Evolutionary conservation across 805 yeast species (phyloP).

Genomic region (Kodamaea kakaduensis): DNA sequence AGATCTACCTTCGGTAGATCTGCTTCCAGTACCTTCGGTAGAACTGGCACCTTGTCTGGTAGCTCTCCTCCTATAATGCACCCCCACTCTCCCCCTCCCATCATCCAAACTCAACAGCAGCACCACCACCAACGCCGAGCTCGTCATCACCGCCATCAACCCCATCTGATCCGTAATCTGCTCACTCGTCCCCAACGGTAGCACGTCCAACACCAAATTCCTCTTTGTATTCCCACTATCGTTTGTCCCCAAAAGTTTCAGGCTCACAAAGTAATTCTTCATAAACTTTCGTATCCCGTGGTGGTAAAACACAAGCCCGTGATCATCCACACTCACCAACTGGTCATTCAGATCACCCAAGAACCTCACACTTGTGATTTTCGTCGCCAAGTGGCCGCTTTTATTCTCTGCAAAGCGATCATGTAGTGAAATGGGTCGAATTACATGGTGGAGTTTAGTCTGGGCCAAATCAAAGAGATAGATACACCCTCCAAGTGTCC

Average conservation of each 20-base stretch:
- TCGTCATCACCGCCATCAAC: slow-evolving; percentile 56
- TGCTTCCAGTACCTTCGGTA: not conserved
- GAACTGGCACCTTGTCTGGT: no score
- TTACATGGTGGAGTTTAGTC: slow-evolving; percentile 17
- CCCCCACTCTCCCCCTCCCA: slow-evolving; percentile 12
- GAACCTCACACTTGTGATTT: slow-evolving; percentile 24
- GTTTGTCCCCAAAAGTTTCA: slow-evolving; percentile 49
- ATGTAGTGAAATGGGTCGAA: slow-evolving; percentile 23
- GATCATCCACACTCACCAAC: slow-evolving; percentile 29
- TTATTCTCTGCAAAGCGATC: slow-evolving; percentile 21
- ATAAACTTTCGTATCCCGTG: slow-evolving; percentile 56
- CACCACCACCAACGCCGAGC: slow-evolving; percentile 45
- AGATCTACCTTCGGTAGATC: not conserved
- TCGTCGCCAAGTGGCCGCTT: slow-evolving; percentile 28
- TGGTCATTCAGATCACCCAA: slow-evolving; percentile 26
- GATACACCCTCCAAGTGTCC: slow-evolving; percentile 62
- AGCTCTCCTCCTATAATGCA: not conserved
- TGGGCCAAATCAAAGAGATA: slow-evolving; percentile 63
- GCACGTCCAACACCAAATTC: slow-evolving; percentile 34
- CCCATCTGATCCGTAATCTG: slow-evolving; percentile 58
- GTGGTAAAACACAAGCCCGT: slow-evolving; percentile 55
- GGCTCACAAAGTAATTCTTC: slow-evolving; percentile 45
- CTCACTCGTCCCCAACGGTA: slow-evolving; percentile 58
- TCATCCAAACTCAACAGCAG: slow-evolving; percentile 49
- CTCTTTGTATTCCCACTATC: slow-evolving; percentile 18